Conservation (phyloP, 176 grass and related monocot genomes). For the Bolboschoenus planiculmis region DNA sequence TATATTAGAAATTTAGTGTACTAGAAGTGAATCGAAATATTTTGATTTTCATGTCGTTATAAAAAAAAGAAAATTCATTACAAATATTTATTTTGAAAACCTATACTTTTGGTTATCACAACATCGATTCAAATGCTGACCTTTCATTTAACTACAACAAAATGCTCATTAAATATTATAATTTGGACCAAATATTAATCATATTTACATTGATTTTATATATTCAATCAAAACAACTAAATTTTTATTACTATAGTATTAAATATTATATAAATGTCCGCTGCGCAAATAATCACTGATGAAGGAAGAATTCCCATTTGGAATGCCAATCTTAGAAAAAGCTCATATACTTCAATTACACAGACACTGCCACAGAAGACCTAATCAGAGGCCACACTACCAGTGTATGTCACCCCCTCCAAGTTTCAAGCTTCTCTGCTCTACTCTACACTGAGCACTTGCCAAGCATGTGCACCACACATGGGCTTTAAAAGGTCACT, state of each 20-base stretch:
- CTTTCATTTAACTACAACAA: too few relatives aligned
- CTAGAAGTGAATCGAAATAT: too few relatives aligned
- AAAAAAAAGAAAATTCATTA: too few relatives aligned
- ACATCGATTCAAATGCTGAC: too few relatives aligned
- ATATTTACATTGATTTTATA: neutral
- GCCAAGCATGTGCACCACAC: slow-evolving; percentile 25
- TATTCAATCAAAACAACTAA: neutral
- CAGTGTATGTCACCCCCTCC: neutral
- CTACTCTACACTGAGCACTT: neutral
- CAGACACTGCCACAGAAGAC: neutral
- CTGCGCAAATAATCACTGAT: neutral
- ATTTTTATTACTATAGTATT: neutral
- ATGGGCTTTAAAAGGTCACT: slow-evolving; percentile 20
- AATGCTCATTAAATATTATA: too few relatives aligned
- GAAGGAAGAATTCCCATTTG: neutral
- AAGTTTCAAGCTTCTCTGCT: neutral
- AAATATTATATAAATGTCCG: neutral
- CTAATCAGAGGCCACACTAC: neutral
- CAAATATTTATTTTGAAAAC: too few relatives aligned
- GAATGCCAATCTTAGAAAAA: neutral
- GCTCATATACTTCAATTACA: neutral
- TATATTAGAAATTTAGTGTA: too few relatives aligned
- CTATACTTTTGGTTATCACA: too few relatives aligned
- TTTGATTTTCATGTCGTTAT: too few relatives aligned
- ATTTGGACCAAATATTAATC: neutral